Conservation (phyloP, 163 green algal genomes). For the Scenedesmus sp. region DNA sequence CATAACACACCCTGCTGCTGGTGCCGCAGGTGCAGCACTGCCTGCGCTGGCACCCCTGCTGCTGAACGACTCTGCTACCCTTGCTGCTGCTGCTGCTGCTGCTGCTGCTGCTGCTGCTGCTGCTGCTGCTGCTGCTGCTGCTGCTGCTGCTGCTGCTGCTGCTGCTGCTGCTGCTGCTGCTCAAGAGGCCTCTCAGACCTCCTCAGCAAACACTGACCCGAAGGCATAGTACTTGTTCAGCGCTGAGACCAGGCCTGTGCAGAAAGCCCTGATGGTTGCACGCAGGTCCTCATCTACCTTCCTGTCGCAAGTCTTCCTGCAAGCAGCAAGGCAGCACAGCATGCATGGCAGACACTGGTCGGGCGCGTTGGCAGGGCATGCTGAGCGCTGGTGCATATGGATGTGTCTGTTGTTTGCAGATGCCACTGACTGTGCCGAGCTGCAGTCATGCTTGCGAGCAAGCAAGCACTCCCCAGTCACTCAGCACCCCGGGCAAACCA, state of each 20-base stretch:
- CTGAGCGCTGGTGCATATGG: too few relatives aligned
- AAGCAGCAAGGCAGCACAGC: neutral
- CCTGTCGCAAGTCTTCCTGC: slow-evolving; percentile 79
- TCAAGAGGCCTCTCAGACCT: slow-evolving; percentile 41
- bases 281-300: slow-evolving; percentile 73
- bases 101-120: too few relatives aligned
- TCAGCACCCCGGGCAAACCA: too few relatives aligned
- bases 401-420: too few relatives aligned
- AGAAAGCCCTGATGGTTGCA: slow-evolving; percentile 76
- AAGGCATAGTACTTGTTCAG: slow-evolving; percentile 76
- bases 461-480: too few relatives aligned
- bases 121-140: too few relatives aligned
- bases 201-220: slow-evolving; percentile 72
- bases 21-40: neutral
- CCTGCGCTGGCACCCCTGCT: neutral
- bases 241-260: slow-evolving; percentile 65
- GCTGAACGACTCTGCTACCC: neutral
- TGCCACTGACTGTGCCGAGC: too few relatives aligned
- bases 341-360: too few relatives aligned
- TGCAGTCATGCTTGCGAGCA: too few relatives aligned
- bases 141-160: too few relatives aligned
- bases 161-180: slow-evolving; percentile 23
- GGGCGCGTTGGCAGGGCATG: too few relatives aligned
- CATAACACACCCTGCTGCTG: neutral
- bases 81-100: too few relatives aligned